Evolutionary conservation across 306 rosid species (phyloP), one percentile per base, ranked within the genome.

Genomic region (Casuarina equisetifolia): DNA sequence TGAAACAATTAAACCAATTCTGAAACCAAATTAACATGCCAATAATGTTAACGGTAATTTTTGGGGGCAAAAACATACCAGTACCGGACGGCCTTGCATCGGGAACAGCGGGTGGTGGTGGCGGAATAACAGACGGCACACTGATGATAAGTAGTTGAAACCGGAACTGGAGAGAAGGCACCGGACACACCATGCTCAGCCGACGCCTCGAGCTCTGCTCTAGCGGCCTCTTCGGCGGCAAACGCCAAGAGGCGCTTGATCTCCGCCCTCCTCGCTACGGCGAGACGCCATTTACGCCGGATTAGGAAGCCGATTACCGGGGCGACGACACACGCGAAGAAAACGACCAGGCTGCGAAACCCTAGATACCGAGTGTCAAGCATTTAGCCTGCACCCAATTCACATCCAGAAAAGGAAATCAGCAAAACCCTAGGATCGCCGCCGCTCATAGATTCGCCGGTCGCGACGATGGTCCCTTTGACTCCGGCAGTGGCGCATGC

Each of bases 41-140:
- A 50, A 40, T 58, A 6, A 17, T 62, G 68, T 48, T 19, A 43
- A 49, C 17, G 1, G 20, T 40, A 43, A 54, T 48, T 7, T n/a
- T 44, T 1, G 25, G 2, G 36, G 36, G 11, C 77, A 57, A 9
- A 10, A 72, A 77, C 89, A 11, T 83, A 94, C 97, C 98, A 94
- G 89, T 94, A 94, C 4, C 92, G 97, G 76, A 90, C 95, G 17
- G 90, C 87, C 85, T 91, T 94, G 84, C 98, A 94, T 70, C 82
- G 86, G 20, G 97, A 84, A 46, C 98, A 94, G 19, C 95, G 93
- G 1, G 90, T 86, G 32, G 92, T 86, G 72, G 97, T 92, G 36
- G 96, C 93, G 72, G 84, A 75, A 70, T 80, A 90, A 81, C 98
- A 94, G 6, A 90, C 92, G 17, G 90, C 92, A 40, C 98, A 94